phyloP scores from a whole-genome alignment of 768 basidiomycete species.

The Asterophora lycoperdoides region DNA sequence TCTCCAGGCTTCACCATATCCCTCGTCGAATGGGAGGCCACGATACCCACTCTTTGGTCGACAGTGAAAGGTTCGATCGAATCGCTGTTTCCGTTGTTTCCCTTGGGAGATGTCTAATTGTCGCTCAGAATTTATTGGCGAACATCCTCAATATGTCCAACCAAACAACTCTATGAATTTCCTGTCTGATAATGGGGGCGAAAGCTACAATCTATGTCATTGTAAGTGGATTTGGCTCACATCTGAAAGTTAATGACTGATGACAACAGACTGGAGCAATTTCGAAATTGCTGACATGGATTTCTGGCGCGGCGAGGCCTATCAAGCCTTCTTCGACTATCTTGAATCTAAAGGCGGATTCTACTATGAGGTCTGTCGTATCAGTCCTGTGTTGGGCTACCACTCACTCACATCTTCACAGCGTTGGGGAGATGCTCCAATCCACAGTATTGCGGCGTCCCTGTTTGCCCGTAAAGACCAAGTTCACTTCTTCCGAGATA shows the following conservation, averaged over 20 bases:
- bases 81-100: not conserved
- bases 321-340: conserved; percentile 77
- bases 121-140: conserved; percentile 56
- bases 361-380: conserved; percentile 75
- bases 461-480: conserved; percentile 65
- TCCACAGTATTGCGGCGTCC: conserved; percentile 76
- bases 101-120: not conserved
- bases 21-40: conserved; percentile 71
- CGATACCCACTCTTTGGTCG: conserved; percentile 79
- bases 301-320: conserved; percentile 84
- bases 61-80: conserved; percentile 55
- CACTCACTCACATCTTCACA: conserved; percentile 19
- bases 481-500: conserved; percentile 76
- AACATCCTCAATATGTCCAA: conserved; percentile 58
- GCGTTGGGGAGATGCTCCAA: conserved; percentile 83
- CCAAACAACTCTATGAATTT: conserved; percentile 68
- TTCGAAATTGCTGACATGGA: conserved; percentile 91
- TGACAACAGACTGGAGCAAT: conserved; percentile 71
- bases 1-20: conserved; percentile 71
- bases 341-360: conserved; percentile 84
- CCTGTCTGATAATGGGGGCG: conserved; percentile 64
- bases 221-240: conserved; percentile 34
- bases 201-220: conserved; percentile 67
- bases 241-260: not conserved
- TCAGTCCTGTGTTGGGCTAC: too few relatives aligned